Base-by-base conservation (phyloP, 2,329 filamentous ascomycete species). In the Paraphaeosphaeria sporulosa region DNA sequence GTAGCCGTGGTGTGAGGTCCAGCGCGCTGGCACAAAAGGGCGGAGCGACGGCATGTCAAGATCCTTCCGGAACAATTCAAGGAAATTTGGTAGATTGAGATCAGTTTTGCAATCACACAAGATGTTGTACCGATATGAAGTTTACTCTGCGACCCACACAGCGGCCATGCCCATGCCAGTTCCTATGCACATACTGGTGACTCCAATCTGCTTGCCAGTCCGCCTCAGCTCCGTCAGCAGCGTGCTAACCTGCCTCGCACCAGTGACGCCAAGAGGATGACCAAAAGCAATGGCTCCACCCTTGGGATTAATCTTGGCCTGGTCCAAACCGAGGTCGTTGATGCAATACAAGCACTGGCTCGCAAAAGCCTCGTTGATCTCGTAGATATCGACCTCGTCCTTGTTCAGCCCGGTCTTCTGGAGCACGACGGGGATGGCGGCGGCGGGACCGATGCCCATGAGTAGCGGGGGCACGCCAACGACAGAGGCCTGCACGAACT, bases 331-430 rank as follows among this genome's bases (percentile, higher is more conserved):
- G 23, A 99, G 87, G 84, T 97, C 89, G 73, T 95, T 92, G 64
- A 92, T 88, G 79, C 93, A 97, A 91, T 91, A 98, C 67, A 98
- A 80, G 80, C 93, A 97, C 85, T 98, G 94, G 65, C 88, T 92
- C 34, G 95, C 95, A 79, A 99, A 99, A 1, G 95, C 95, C 86
- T 99, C 95, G 84, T 99, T 99, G 86, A 99, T 97, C 87, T 99
- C 95, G 75, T 87, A 98, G 75, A 98, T 94, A 77, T 98, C 95
- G 32, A 99, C 93, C 69, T 98, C 94, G 59, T 72, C 90, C 80
- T 90, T 92, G 76, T 84, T 85, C 71, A 99, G 88, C 61, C 94
- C 93, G 0, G 94, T 92, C 78, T 95, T 94, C 76, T 92, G 86
- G 58, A 97, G 89, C 4, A 92, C 94, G 76, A 94, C 91, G 66